Base-by-base conservation (phyloP, 225 moss, liverwort and hornwort genomes). In the Climacium dendroides region DNA sequence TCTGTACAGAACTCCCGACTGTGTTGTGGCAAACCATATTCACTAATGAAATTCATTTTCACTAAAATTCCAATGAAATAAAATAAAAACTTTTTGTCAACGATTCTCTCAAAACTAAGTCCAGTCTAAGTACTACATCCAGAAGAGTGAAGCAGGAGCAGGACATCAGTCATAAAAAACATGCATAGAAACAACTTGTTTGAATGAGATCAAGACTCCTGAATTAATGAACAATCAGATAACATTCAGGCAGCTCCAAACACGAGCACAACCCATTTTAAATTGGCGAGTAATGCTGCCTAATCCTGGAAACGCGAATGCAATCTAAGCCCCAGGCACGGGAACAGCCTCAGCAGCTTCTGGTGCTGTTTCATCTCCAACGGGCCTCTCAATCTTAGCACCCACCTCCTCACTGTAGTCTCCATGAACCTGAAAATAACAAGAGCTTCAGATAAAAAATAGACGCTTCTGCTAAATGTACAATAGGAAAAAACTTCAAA, bases 381-480 rank as follows among this genome's bases (percentile, higher is more conserved):
- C 92, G 5, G 92, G 92, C 59, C 92, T 79, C 78, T 90, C 92
- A 71, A 92, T 90, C 86, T 92, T 92, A 3, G 90, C 78, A 67
- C 92, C 92, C 23, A 92, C 92, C 78, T 92, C 92, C 88, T 92
- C 90, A 48, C 88, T 89, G 89, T 90, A 90, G 61, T 92, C 90
- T 61, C 89, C 92, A 69, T 92, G 90, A 26, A 92, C 92, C 89
- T 92, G 89, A 12, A 57, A 61, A 77, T 17, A 9, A 25, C 28
- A 70, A 74, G 23, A 45, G 41, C 11, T 73, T 15, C 17, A 32
- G 32, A 30, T 30, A 22, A 8, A n/a, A 81, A 66, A 35, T n/a
- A 55, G 32, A 9, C 2, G 24, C 54, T 19, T 28, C 34, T 39
- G 12, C 75, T 39, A 41, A 14, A 26, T 74, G 22, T 11, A 75